Evolutionary conservation across 306 rosid species (phyloP).

Genomic region (Corylus heterophylla): DNA sequence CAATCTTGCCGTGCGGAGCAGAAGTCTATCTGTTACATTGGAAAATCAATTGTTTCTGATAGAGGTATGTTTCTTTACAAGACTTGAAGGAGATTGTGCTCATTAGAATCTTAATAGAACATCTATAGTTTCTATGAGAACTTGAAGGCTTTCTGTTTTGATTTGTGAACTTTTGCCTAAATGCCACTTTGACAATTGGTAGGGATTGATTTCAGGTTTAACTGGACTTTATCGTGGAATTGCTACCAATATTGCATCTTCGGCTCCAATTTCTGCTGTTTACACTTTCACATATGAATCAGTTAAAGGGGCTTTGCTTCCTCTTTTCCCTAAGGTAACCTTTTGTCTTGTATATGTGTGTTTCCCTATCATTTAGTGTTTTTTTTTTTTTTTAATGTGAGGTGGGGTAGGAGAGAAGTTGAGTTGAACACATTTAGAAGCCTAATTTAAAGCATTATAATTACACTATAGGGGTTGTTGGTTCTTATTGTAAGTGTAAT

Average conservation of each 20-base stretch:
- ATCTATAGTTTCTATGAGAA: slow-evolving; percentile 17
- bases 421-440: neutral
- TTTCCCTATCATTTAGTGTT: slow-evolving; percentile 11
- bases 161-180: slow-evolving; percentile 18
- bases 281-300: slow-evolving; percentile 93
- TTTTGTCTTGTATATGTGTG: slow-evolving; percentile 14
- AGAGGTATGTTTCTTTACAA: slow-evolving; percentile 60
- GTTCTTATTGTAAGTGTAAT: slow-evolving; percentile 8
- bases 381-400: neutral
- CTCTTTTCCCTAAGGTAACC: slow-evolving; percentile 70
- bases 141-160: slow-evolving; percentile 20
- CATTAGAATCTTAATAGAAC: slow-evolving; percentile 15
- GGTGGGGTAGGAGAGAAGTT: neutral
- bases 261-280: slow-evolving; percentile 95
- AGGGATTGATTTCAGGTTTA: slow-evolving; percentile 63
- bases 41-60: slow-evolving; percentile 83
- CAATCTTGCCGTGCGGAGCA: slow-evolving; percentile 75
- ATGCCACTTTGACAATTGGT: slow-evolving; percentile 24
- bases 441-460: neutral
- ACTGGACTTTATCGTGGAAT: slow-evolving; percentile 93
- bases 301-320: slow-evolving; percentile 84
- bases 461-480: slow-evolving; percentile 8
- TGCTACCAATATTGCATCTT: slow-evolving; percentile 74
- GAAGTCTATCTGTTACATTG: slow-evolving; percentile 69
- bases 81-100: slow-evolving; percentile 9